Percentiles rank a stretch among this genome's conserved stretches.
phyloP scores from a whole-genome alignment of 176 grass and related monocot genomes.

The Phyllostachys edulis region DNA sequence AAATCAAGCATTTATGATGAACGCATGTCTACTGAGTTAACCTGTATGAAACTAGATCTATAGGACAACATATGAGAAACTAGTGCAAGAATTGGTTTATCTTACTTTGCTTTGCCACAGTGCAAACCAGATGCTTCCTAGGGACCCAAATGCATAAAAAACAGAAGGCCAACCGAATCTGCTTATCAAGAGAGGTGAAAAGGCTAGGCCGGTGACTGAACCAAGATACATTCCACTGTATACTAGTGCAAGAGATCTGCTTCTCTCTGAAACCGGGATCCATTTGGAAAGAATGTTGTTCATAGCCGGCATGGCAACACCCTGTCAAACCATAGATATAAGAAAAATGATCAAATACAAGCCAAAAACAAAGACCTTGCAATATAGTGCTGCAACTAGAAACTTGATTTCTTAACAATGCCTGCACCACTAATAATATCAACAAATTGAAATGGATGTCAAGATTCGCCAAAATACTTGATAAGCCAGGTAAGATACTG shows the following conservation, averaged over 20 bases:
- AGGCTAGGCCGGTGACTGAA: constrained; percentile 83
- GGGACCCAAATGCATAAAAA: constrained; percentile 89
- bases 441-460: neutral
- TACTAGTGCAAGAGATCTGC: constrained; percentile 87
- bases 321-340: constrained; percentile 53
- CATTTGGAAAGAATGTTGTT: constrained; percentile 97
- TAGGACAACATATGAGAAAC: constrained; percentile 3
- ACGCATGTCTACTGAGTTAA: neutral
- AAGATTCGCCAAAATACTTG: neutral
- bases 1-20: constrained; percentile 7
- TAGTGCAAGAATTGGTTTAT: neutral
- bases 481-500: constrained; percentile 1
- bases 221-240: constrained; percentile 99
- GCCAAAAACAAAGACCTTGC: neutral
- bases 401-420: neutral
- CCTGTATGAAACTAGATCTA: neutral
- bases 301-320: constrained; percentile 98
- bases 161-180: constrained; percentile 96
- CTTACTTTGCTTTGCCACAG: constrained; percentile 82
- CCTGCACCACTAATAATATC: neutral
- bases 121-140: constrained; percentile 85
- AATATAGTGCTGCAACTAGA: neutral
- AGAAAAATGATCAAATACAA: neutral
- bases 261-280: constrained; percentile 95
- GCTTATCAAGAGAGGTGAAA: constrained; percentile 88